Evolutionary conservation across 257 asterid genomes (phyloP).

Genomic region (Capsicum rhomboideum): DNA sequence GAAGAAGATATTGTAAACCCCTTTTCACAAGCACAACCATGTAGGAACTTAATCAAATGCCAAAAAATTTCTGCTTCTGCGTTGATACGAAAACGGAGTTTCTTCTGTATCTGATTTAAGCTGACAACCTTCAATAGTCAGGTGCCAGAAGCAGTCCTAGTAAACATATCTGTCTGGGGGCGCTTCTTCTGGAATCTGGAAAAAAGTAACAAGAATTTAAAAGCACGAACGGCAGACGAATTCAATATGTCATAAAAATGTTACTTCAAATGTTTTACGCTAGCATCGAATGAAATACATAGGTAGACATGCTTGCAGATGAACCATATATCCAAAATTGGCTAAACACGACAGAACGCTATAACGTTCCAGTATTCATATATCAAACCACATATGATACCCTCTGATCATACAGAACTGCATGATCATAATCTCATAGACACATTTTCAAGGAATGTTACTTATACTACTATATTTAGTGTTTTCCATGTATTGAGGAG

Average conservation of each 20-base stretch:
- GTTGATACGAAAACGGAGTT: not conserved
- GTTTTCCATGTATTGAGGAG: not conserved
- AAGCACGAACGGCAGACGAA: not conserved
- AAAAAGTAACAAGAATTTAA: not conserved
- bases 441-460: not conserved
- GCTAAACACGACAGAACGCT: not conserved
- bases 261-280: not conserved
- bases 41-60: not conserved
- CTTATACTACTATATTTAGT: not conserved
- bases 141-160: constrained; percentile 14
- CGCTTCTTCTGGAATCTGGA: constrained; percentile 71
- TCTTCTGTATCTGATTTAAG: not conserved
- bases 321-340: not conserved
- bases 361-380: not conserved
- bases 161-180: constrained; percentile 44
- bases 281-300: not conserved
- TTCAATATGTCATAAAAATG: not conserved
- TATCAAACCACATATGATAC: not conserved
- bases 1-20: not conserved
- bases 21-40: not conserved
- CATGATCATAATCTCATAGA: not conserved
- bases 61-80: not conserved
- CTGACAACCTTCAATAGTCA: not conserved
- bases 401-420: not conserved
- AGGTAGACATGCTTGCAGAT: not conserved